Conservation (phyloP, 805 yeast genomes). For the Metschnikowia bowlesiae region DNA sequence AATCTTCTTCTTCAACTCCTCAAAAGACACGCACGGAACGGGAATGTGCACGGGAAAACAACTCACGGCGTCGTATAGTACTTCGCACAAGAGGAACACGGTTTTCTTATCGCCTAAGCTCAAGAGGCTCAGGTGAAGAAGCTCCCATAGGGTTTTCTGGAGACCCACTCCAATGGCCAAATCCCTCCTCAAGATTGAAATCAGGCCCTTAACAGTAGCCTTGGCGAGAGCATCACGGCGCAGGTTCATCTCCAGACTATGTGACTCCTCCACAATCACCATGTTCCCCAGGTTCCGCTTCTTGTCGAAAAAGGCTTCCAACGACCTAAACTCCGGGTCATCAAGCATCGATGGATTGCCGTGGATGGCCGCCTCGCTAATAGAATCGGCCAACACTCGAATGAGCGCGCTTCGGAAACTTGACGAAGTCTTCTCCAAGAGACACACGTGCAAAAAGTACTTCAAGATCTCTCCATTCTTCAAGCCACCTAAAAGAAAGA, state of each 20-base stretch:
- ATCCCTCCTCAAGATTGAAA: constrained; percentile 59
- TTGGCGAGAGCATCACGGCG: constrained; percentile 67
- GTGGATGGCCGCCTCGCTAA: constrained; percentile 64
- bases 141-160: constrained; percentile 59
- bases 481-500: constrained; percentile 73
- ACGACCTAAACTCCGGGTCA: constrained; percentile 56
- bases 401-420: constrained; percentile 50
- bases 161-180: constrained; percentile 56
- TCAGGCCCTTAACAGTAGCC: constrained; percentile 58
- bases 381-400: constrained; percentile 42
- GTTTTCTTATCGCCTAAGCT: constrained; percentile 57
- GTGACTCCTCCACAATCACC: constrained; percentile 56
- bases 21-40: constrained; percentile 54
- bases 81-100: constrained; percentile 59
- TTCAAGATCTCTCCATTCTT: constrained; percentile 56
- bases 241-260: constrained; percentile 38
- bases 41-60: constrained; percentile 58
- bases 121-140: constrained; percentile 57
- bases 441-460: constrained; percentile 55
- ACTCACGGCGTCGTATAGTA: constrained; percentile 61
- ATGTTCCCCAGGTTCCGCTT: constrained; percentile 31
- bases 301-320: constrained; percentile 23
- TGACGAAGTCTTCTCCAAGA: constrained; percentile 47
- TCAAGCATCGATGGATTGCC: constrained; percentile 58
- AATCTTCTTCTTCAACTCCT: constrained; percentile 49